Evolutionary conservation across 768 basidiomycete genomes (phyloP), one percentile per base, ranked within the genome.

Genomic region (Psilocybe cubensis): DNA sequence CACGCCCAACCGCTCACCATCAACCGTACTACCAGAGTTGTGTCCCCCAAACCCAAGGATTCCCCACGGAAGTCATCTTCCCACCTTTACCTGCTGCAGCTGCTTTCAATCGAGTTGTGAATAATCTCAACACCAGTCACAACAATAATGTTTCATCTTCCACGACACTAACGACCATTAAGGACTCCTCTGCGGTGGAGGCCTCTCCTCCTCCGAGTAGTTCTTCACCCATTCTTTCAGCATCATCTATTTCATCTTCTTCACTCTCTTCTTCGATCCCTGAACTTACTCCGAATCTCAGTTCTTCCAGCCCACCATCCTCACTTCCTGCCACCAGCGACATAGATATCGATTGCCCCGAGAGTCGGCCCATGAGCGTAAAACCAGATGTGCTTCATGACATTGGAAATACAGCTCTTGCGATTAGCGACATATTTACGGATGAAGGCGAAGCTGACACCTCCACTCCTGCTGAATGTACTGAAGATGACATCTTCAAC

Each of bases 11-110:
- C 10, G 76, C 81, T 18, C 86, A 89, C 57, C 88, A 89, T 60
- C 90, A 91, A 63, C 84, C 89, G 0, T 91, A 91, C 68, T 90
- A 89, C 66, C 83, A 84, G 49, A 82, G 79, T 35, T 86, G 84
- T 56, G 56, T 82, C 42, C 66, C 75, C 10, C 76, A 78, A 56
- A 75, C 77, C 14, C 80, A 82, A 51, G 65, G 66, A 10, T 73
- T 74, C 45, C 66, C 86, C 4, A 78, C 85, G 23, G 89, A 89
- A 28, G 77, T 89, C 27, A 83, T 91, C 29, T 91, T 91, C 69
- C 90, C 90, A 48, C 87, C 88, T 1, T 71, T 91, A 3, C 90
- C 89, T 14, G 73, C 84, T 4, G 73, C 71, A 11, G 70, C 76
- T 52, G 70, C 72, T 4, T 74, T 74, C 55, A 68, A 66, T 61